Evolutionary conservation across 306 rosid genomes (phyloP).

Genomic region (Malus orientalis): DNA sequence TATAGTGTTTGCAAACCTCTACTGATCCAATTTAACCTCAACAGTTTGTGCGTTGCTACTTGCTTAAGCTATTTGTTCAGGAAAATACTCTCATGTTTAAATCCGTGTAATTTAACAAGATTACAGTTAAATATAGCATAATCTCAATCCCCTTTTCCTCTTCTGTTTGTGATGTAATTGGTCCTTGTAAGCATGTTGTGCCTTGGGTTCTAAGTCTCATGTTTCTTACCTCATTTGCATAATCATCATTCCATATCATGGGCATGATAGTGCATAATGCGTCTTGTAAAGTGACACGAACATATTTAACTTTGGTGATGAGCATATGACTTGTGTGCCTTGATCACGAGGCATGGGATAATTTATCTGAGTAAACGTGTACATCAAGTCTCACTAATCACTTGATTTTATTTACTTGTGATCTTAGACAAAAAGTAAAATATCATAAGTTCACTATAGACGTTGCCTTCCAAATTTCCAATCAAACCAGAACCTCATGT

Average conservation of each 20-base stretch:
- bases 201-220: neutral
- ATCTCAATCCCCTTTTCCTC: neutral
- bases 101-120: neutral
- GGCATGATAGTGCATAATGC: neutral
- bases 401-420: neutral
- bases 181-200: neutral
- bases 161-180: neutral
- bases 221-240: neutral
- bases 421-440: neutral
- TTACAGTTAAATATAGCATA: neutral
- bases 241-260: too few species aligned
- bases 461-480: neutral
- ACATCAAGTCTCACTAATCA: neutral
- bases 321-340: neutral
- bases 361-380: neutral
- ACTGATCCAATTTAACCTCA: neutral
- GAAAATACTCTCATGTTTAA: neutral
- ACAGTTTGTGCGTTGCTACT: neutral
- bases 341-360: neutral
- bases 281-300: too few species aligned
- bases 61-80: neutral
- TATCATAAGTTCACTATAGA: neutral
- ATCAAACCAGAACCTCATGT: neutral
- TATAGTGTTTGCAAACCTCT: neutral
- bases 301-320: neutral